Evolutionary conservation across 2,329 filamentous ascomycete genomes (phyloP).

Genomic region (Cercospora sp.): DNA sequence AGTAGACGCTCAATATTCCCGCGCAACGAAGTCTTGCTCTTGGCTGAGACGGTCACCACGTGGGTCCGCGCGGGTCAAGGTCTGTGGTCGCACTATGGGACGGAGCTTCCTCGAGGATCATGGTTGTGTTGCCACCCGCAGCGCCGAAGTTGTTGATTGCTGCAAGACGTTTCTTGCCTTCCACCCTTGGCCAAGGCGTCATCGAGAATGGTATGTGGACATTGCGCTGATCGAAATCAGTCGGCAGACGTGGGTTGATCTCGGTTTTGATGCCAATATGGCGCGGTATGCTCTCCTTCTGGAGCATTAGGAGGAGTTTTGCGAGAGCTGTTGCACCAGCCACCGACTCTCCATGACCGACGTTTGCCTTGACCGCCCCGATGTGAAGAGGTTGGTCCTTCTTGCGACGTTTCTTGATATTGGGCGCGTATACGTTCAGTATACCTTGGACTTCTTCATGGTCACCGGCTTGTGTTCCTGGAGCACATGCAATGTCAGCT

Average conservation of each 20-base stretch:
- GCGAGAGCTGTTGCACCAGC: constrained; percentile 55
- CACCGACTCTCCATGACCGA: constrained; percentile 36
- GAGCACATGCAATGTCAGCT: background rate
- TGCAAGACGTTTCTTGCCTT: constrained; percentile 42
- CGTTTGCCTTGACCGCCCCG: constrained; percentile 35
- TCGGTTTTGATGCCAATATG: constrained; percentile 67
- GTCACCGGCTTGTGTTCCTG: constrained; percentile 25
- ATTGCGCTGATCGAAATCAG: constrained; percentile 57
- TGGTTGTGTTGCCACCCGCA: constrained; percentile 70
- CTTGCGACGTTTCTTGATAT: constrained; percentile 15
- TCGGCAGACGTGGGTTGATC: constrained; percentile 62
- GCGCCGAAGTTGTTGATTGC: constrained; percentile 70
- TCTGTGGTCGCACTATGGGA: constrained; percentile 33
- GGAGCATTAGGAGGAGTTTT: constrained; percentile 66
- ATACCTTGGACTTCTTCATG: constrained; percentile 23
- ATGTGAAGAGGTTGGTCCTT: constrained; percentile 28
- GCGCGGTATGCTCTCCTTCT: constrained; percentile 63
- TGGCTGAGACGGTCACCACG: constrained; percentile 60
- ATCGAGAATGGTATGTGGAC: constrained; percentile 57
- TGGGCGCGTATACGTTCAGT: constrained; percentile 19
- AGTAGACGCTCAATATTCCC: constrained; percentile 60
- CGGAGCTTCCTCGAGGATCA: constrained; percentile 65
- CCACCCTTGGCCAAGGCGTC: constrained; percentile 41
- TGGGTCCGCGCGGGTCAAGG: constrained; percentile 58
- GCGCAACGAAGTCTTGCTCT: constrained; percentile 51